Evolutionary conservation across 2,329 filamentous ascomycete genomes (phyloP), one percentile per base, ranked within the genome.

Genomic region (Arachnomyces sp.): DNA sequence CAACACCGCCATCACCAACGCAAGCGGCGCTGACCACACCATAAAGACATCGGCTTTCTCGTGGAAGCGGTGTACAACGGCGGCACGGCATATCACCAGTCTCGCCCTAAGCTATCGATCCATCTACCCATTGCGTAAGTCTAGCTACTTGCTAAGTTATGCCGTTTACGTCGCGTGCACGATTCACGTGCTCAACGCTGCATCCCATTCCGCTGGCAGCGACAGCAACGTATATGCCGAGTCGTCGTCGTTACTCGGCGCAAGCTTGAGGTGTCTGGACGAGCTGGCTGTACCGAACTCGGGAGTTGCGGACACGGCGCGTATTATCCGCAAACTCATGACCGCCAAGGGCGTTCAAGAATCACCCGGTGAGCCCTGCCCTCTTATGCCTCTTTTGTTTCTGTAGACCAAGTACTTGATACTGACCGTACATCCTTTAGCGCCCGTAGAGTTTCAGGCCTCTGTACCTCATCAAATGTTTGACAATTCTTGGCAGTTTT

Each of bases 121-220:
- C 2, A 56, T 59, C 0, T 68, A 69, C 31, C 63, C 60, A 1
- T 53, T 70, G 0, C 57, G 62, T 1, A 56, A 60, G 2, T 65
- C 65, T 0, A 63, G 63, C 2, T 69, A 68, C 48, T 42, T 69
- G 3, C 53, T 68, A 3, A 63, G 60, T 15, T 69, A 69, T 37
- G 62, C 64, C 7, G 52, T 66, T 2, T 69, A 69, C 49, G 62
- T 66, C 11, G 58, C 63, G 3, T 65, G 61, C 42, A 65, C 63
- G 1, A 66, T 67, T 34, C 63, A 66, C 37, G 62, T 63, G 4
- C 55, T 62, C 18, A 67, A 65, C 44, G 55, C 54, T n/a, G 57
- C 54, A 7, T 46, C 53, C 2, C n/a, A n/a, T n/a, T n/a, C n/a
- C n/a, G n/a, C n/a, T n/a, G n/a, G n/a, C n/a, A 47, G 45, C 9